Base-by-base conservation (phyloP, 169 alveolate species). In the Plasmodium adleri region DNA sequence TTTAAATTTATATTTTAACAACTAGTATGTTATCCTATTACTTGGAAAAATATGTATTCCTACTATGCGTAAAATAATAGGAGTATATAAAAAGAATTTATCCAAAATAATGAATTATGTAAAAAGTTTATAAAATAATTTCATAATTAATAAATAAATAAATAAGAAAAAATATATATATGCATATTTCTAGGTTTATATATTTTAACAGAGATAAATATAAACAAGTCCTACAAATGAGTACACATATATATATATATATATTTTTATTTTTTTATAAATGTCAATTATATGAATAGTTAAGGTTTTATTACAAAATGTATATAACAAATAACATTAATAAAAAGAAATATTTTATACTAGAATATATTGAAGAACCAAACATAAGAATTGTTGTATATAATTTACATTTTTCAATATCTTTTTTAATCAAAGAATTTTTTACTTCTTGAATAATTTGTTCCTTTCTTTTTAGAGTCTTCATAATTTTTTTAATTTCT, bases 371-470 rank as follows among this genome's bases (percentile, higher is more conserved):
- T 5, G 52, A 17, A 47, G 75, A 64, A 64, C 39, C 52, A 6
- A 68, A 49, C 60, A 64, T 78, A 64, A 78, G 17, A 24, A 66
- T 9, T 13, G 47, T 24, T 45, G 50, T 17, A 13, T 64, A 4
- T 24, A 39, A 20, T 78, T 64, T 78, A 39, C 89, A 78, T 17
- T 3, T 26, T 17, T n/a, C 89, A 9, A 78, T 22, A 59, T 78
- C 71, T 45, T 78, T 78, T 6, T 26, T 64, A 58, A 78, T 22
- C 59, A 78, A 2, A 59, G 78, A 64, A 9, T 78, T 20, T 26
- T 78, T 78, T 58, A 78, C 39, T 26, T 78, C 56, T 7, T 12
- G 20, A 78, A 24, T 28, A 28, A 52, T 9, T 9, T 52, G 28
- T 47, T 6, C 50, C 20, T 20, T 5, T 5, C 17, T 15, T 52